Conservation (phyloP, 169 alveolate genomes). For the Theileria equi region DNA sequence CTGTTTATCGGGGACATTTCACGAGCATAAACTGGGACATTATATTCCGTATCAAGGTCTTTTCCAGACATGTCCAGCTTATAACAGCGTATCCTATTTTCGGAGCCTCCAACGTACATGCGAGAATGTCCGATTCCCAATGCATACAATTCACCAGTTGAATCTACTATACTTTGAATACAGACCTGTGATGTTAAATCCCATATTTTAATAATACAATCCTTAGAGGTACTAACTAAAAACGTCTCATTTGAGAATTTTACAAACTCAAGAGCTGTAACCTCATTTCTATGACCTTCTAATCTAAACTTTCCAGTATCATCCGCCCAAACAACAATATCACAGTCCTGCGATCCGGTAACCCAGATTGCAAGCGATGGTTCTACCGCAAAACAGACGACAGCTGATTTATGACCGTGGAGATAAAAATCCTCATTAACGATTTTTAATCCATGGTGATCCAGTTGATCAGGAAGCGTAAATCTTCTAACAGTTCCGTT, state of each 20-base stretch:
- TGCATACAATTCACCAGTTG: slow-evolving; percentile 74
- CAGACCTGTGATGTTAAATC: slow-evolving; percentile 78
- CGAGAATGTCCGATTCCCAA: slow-evolving; percentile 48
- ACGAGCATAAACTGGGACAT: slow-evolving; percentile 15
- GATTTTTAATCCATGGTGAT: not conserved
- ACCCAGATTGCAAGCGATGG: slow-evolving; percentile 46
- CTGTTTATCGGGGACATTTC: slow-evolving; percentile 16
- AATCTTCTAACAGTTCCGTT: slow-evolving; percentile 55
- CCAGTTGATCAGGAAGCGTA: not conserved
- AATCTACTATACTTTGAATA: slow-evolving; percentile 80
- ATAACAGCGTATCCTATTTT: not conserved
- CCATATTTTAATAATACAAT: slow-evolving; percentile 84
- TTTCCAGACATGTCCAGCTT: slow-evolving; percentile 59
- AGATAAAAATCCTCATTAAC: slow-evolving; percentile 39
- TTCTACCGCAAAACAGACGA: slow-evolving; percentile 30
- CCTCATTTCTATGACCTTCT: slow-evolving; percentile 80
- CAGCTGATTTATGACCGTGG: slow-evolving; percentile 47
- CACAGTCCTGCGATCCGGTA: slow-evolving; percentile 82
- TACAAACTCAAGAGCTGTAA: slow-evolving; percentile 71
- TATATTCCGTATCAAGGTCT: slow-evolving; percentile 43
- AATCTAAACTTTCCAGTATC: slow-evolving; percentile 78
- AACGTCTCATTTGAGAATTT: slow-evolving; percentile 24
- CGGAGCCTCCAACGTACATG: slow-evolving; percentile 25
- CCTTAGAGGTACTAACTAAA: slow-evolving; percentile 78
- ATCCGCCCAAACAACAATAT: slow-evolving; percentile 81